Evolutionary conservation across 306 rosid species (phyloP).

Genomic region (Rosa rugosa): DNA sequence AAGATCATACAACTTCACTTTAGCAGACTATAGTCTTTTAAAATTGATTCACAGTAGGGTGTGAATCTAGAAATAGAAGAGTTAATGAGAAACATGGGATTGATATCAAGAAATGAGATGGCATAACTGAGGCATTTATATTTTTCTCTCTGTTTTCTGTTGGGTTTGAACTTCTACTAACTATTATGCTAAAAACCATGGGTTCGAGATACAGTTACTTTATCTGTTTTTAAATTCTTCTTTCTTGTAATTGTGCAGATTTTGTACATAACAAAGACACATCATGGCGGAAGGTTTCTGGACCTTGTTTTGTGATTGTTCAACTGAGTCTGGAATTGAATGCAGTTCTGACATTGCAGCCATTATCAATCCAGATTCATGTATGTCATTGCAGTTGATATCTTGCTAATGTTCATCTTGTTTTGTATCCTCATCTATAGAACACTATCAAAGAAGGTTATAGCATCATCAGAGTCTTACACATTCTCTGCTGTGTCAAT

Average conservation of each 20-base stretch:
- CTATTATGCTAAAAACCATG: background rate
- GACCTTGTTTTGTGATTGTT: slow-evolving; percentile 23
- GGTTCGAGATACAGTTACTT: background rate
- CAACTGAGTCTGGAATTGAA: background rate
- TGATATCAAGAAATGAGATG: no score
- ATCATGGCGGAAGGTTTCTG: slow-evolving; percentile 7
- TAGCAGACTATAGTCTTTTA: no score
- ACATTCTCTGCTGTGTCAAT: background rate
- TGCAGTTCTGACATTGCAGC: slow-evolving; percentile 19
- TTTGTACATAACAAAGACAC: background rate
- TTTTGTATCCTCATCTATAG: slow-evolving; percentile 2
- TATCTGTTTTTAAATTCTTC: background rate
- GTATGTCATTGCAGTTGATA: slow-evolving; percentile 18
- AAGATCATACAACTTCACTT: no score
- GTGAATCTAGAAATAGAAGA: no score
- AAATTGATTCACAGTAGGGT: no score
- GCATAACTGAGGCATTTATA: no score
- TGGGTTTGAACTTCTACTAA: background rate
- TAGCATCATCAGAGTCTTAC: slow-evolving; percentile 2
- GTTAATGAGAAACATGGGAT: no score
- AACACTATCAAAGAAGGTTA: slow-evolving; percentile 3
- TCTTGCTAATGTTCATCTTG: slow-evolving; percentile 19
- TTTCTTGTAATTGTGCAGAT: slow-evolving; percentile 10
- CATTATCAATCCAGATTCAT: slow-evolving; percentile 20
- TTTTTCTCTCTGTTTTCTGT: background rate